These are phyloP conservation scores for Ceratocystis eucalypticola DNA, from an alignment of 2,329 filamentous ascomycete genomes.

Conservation along the genomic window DNA sequence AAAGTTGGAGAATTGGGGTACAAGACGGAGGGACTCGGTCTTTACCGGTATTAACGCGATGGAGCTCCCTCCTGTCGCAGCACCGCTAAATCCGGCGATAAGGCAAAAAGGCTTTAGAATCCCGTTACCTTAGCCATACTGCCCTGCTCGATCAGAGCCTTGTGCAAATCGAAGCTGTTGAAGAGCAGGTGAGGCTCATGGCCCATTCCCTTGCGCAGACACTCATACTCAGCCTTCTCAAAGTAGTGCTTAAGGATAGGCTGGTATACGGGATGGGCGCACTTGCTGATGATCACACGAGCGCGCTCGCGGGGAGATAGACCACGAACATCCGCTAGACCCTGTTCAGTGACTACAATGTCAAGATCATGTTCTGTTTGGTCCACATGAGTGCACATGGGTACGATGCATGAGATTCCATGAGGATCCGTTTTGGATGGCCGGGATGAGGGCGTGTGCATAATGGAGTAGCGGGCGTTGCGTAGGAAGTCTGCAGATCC, in stretches of 20 bases:
- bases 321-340: conserved; percentile 73
- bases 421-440: conserved; percentile 71
- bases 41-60: not conserved
- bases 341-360: conserved; percentile 63
- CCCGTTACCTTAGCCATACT: conserved; percentile 66
- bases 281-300: conserved; percentile 74
- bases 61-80: not conserved
- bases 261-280: conserved; percentile 71
- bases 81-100: not conserved
- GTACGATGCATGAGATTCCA: conserved; percentile 78
- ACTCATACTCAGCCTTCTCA: conserved; percentile 75
- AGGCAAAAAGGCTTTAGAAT: not conserved
- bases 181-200: conserved; percentile 81
- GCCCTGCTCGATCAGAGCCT: conserved; percentile 65
- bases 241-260: conserved; percentile 74
- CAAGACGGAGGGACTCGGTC: not conserved
- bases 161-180: conserved; percentile 82
- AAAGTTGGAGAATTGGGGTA: not conserved
- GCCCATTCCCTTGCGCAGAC: conserved; percentile 72
- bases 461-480: conserved; percentile 71
- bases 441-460: conserved; percentile 77
- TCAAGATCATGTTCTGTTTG: conserved; percentile 90
- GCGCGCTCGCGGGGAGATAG: conserved; percentile 68
- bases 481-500: conserved; percentile 73
- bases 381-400: conserved; percentile 83